phyloP scores from a whole-genome alignment of 2,329 filamentous ascomycete species.

The Fusarium duplospermum region DNA sequence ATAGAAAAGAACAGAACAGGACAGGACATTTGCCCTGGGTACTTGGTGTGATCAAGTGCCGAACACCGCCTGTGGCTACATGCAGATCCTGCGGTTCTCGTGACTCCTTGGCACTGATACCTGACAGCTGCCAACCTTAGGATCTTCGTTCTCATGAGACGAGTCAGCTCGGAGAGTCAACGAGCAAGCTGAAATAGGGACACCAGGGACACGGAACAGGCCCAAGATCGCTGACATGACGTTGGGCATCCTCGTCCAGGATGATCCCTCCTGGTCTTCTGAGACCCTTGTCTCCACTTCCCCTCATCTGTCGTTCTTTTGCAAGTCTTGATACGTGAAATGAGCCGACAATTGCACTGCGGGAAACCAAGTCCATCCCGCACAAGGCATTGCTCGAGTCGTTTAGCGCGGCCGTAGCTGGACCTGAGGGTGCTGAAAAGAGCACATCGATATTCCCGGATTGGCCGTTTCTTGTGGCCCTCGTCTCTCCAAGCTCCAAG shows the following conservation, averaged over 20 bases:
- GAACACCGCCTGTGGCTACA: neutral
- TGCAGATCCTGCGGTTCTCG: neutral
- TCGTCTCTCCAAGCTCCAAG: slow-evolving; percentile 1
- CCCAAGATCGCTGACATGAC: slow-evolving; percentile 35
- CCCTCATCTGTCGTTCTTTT: slow-evolving; percentile 35
- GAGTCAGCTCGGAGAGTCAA: neutral
- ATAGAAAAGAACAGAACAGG: neutral
- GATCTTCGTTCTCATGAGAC: neutral
- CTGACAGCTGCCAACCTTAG: slow-evolving; percentile 10
- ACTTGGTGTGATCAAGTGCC: slow-evolving; percentile 6
- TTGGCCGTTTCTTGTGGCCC: slow-evolving; percentile 22
- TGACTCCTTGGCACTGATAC: slow-evolving; percentile 18
- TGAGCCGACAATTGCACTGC: slow-evolving; percentile 14
- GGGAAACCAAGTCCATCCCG: slow-evolving; percentile 6
- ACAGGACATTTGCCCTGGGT: neutral
- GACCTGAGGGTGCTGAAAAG: slow-evolving; percentile 13
- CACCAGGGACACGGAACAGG: slow-evolving; percentile 3
- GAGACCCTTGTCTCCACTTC: slow-evolving; percentile 41
- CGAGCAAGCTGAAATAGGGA: slow-evolving; percentile 6
- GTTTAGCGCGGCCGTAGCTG: slow-evolving; percentile 17
- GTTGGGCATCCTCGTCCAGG: slow-evolving; percentile 28
- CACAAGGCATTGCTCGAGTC: slow-evolving; percentile 12
- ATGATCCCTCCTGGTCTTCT: slow-evolving; percentile 24
- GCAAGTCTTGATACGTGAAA: slow-evolving; percentile 5
- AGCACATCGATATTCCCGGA: slow-evolving; percentile 24